phyloP scores from a whole-genome alignment of 1,284 basidiomycete species.

The Ceratobasidium papillatum region DNA sequence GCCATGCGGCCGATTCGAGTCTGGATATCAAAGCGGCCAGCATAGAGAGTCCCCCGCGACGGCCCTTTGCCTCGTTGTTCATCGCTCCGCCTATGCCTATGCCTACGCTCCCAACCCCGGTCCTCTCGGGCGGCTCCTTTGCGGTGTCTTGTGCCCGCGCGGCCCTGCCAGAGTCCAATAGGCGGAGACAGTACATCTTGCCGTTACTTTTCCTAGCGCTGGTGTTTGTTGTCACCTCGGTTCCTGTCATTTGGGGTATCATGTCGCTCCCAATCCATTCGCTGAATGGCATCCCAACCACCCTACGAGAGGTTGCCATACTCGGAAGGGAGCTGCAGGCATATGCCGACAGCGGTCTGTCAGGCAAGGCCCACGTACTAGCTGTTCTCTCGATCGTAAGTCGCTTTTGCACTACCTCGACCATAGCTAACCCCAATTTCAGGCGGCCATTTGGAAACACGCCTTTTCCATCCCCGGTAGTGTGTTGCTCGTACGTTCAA shows the following conservation, averaged over 20 bases:
- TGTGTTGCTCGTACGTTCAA: conserved; percentile 67
- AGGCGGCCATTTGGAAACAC: conserved; percentile 88
- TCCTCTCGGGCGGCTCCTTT: conserved; percentile 38
- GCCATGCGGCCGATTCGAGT: background rate
- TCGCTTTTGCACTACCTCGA: background rate
- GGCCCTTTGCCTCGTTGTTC: conserved; percentile 28
- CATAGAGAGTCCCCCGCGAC: background rate
- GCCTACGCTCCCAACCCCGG: conserved; percentile 34
- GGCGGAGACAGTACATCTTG: conserved; percentile 13
- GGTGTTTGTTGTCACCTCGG: conserved; percentile 41
- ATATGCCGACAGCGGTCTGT: conserved; percentile 61
- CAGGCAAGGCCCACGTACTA: conserved; percentile 74
- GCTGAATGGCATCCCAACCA: conserved; percentile 72
- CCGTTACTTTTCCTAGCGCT: conserved; percentile 41
- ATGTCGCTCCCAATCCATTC: conserved; percentile 71
- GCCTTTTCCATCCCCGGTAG: conserved; percentile 93
- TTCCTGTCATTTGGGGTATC: conserved; percentile 58
- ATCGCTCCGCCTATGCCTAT: conserved; percentile 21
- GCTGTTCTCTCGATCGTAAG: conserved; percentile 72
- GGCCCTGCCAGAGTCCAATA: conserved; percentile 27
- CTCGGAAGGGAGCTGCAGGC: conserved; percentile 76
- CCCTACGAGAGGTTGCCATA: conserved; percentile 74
- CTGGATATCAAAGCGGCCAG: background rate
- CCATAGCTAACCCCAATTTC: conserved; percentile 1
- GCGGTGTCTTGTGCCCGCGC: conserved; percentile 35